Conservation (phyloP, 2,329 filamentous ascomycete genomes). For the Verticillium nonalfalfae region DNA sequence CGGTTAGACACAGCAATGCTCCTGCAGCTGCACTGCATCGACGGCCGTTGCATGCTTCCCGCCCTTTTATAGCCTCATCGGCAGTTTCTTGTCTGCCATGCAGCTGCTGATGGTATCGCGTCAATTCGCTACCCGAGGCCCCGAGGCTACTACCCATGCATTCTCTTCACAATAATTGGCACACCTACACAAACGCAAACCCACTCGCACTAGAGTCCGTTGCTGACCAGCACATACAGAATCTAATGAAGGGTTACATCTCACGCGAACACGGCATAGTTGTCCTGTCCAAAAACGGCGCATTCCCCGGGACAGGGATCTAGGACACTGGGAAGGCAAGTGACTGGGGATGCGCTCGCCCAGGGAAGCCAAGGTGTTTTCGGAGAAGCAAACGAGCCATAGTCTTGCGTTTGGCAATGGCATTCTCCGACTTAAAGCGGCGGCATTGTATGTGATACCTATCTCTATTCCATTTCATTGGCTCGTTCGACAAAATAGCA, state of each 20-base stretch:
- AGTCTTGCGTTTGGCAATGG: neutral
- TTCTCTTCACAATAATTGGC: neutral
- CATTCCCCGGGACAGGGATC: constrained; percentile 85
- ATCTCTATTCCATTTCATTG: neutral
- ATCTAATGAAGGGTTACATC: constrained; percentile 97
- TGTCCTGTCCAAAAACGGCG: constrained; percentile 85
- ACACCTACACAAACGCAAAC: neutral
- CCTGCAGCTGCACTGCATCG: neutral
- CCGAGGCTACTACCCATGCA: neutral
- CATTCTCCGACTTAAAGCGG: neutral
- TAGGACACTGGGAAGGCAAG: constrained; percentile 20
- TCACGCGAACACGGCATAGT: constrained; percentile 83
- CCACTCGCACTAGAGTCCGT: constrained; percentile 15
- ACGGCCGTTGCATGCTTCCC: neutral
- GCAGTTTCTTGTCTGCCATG: neutral
- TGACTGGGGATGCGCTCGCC: neutral
- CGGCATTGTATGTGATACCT: neutral
- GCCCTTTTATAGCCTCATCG: constrained; percentile 1
- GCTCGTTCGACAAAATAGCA: neutral
- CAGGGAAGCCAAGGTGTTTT: neutral
- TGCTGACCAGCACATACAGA: constrained; percentile 45
- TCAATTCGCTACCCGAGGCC: neutral
- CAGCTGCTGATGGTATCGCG: neutral
- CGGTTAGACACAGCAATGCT: neutral
- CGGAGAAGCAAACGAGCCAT: neutral